These are phyloP conservation scores for Saksenaea oblongispora DNA, from an alignment of 371 early-diverging fungal genomes.

Conservation along the genomic window DNA sequence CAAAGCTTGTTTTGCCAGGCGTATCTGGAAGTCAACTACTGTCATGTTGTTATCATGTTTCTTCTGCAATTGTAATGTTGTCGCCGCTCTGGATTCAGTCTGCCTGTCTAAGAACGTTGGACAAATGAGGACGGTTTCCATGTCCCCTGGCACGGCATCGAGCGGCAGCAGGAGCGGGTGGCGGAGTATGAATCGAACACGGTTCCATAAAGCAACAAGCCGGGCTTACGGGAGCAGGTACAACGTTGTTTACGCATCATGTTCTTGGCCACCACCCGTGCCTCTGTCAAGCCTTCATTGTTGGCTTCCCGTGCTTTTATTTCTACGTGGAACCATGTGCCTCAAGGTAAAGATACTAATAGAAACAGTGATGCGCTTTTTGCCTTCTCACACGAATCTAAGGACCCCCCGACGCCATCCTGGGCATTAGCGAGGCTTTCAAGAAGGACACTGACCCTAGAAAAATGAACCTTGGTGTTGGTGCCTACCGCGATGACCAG, in stretches of 20 bases:
- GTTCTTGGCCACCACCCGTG: conserved; percentile 42
- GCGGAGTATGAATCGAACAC: background rate
- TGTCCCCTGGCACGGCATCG: no score
- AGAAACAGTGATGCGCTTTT: conserved; percentile 8
- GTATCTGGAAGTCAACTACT: no score
- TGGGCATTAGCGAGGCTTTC: conserved; percentile 94
- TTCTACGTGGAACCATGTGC: conserved; percentile 72
- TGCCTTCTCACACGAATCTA: background rate
- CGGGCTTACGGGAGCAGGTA: background rate
- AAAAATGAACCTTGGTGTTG: conserved; percentile 97
- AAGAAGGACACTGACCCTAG: conserved; percentile 82
- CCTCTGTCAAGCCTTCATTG: conserved; percentile 37
- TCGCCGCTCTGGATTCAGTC: no score
- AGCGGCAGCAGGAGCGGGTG: no score
- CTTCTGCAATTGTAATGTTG: no score
- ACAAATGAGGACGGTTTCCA: no score
- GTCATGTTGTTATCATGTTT: no score
- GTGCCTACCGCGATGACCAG: conserved; percentile 93
- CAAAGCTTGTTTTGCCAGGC: no score
- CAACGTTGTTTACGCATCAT: conserved; percentile 19
- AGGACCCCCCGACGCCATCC: conserved; percentile 94
- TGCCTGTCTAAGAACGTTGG: no score
- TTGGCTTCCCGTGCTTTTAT: conserved; percentile 49
- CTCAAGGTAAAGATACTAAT: conserved; percentile 61
- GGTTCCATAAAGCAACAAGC: background rate